Conservation (phyloP, 305 asterid genomes). For the Solanum aculeatissimum region DNA sequence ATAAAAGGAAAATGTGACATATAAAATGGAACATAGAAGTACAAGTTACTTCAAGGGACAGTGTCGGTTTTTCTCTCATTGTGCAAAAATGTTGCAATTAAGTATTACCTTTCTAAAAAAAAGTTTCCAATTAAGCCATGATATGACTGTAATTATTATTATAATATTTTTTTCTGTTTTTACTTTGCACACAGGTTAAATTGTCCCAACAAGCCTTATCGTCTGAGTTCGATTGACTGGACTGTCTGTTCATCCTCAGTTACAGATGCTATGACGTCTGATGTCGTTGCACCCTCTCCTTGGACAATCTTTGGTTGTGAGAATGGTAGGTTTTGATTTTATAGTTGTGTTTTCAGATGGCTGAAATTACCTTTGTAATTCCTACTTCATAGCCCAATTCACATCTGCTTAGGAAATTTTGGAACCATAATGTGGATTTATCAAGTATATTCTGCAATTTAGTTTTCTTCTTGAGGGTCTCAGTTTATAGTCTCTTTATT, state of each 20-base stretch:
- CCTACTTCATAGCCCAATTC: neutral
- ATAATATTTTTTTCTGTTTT: neutral
- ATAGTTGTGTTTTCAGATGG: slow-evolving; percentile 5
- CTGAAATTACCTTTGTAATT: slow-evolving; percentile 2
- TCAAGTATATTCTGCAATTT: neutral
- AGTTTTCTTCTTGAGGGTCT: neutral
- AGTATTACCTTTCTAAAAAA: neutral
- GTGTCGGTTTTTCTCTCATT: neutral
- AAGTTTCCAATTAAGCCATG: neutral
- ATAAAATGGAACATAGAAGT: neutral
- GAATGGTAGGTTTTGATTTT: slow-evolving; percentile 51
- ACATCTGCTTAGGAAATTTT: neutral
- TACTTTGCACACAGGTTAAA: slow-evolving; percentile 40
- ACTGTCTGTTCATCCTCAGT: slow-evolving; percentile 61
- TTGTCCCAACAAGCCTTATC: slow-evolving; percentile 36
- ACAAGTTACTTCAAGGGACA: neutral
- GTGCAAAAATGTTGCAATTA: neutral
- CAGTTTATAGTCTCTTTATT: neutral
- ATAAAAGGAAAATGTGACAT: neutral
- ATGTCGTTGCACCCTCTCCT: slow-evolving; percentile 93
- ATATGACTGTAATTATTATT: neutral
- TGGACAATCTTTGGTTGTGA: slow-evolving; percentile 95
- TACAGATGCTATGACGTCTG: slow-evolving; percentile 67
- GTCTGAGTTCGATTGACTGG: slow-evolving; percentile 66
- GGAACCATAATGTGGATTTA: neutral